Conservation (phyloP, 495 filamentous ascomycete species). For the Pyronema omphalodes region DNA sequence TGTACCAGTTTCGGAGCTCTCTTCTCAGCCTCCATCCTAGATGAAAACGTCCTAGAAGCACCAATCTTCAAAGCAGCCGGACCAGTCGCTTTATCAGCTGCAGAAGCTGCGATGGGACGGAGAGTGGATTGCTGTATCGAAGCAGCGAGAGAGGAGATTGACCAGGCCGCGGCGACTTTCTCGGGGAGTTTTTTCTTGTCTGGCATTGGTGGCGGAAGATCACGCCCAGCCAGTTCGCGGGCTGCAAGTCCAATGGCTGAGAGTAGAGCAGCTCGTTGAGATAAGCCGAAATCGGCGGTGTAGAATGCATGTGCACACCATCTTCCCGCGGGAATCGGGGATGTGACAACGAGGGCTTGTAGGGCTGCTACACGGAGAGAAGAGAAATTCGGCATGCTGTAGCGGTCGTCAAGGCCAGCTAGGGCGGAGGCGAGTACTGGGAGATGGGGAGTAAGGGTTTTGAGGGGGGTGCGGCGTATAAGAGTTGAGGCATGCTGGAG, state of each 20-base stretch:
- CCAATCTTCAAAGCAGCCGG: conserved; percentile 64
- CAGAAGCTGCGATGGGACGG: conserved; percentile 27
- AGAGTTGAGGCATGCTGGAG: conserved; percentile 55
- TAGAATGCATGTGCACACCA: conserved; percentile 79
- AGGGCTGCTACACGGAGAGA: conserved; percentile 63
- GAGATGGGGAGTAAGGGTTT: conserved; percentile 64
- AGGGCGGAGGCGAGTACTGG: conserved; percentile 62
- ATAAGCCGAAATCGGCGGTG: conserved; percentile 73
- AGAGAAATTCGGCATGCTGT: conserved; percentile 54
- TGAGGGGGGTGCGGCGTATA: conserved; percentile 66
- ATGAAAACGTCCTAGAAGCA: conserved; percentile 43
- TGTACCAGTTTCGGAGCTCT: not conserved
- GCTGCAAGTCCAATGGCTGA: conserved; percentile 64
- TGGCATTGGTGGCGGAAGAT: conserved; percentile 25
- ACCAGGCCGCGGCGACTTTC: not conserved
- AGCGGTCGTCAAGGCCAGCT: conserved; percentile 65
- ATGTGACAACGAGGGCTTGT: conserved; percentile 60
- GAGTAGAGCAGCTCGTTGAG: conserved; percentile 63
- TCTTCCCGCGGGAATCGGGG: conserved; percentile 56
- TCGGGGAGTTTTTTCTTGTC: not conserved
- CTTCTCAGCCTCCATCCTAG: conserved; percentile 41
- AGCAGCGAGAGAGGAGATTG: not conserved
- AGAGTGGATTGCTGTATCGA: not conserved
- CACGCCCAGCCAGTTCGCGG: conserved; percentile 68
- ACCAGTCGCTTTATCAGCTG: conserved; percentile 51